Conservation (phyloP, 163 green algal genomes). For the Scenedesmus sp. region DNA sequence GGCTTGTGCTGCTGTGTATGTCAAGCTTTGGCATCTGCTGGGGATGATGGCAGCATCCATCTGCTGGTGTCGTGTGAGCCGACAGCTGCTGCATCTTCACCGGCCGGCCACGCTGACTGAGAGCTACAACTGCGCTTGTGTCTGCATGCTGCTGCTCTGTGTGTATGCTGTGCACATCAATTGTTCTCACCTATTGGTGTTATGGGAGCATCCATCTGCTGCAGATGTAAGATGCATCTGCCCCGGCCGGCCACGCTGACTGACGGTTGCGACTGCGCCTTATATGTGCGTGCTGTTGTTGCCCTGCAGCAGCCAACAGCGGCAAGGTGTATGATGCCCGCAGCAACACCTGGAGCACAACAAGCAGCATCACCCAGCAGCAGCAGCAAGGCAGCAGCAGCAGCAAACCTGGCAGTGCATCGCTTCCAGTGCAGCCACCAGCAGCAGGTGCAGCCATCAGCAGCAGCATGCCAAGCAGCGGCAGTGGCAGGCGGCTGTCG, state of each 20-base stretch:
- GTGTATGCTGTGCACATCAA: no score
- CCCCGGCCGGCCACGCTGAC: neutral
- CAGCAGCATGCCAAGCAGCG: neutral
- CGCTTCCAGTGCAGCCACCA: neutral
- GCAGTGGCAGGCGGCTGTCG: neutral
- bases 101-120: no score
- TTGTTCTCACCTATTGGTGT: no score
- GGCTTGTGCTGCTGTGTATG: no score
- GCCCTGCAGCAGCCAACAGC: neutral
- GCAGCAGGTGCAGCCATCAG: neutral
- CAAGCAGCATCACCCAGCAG: conserved; percentile 24
- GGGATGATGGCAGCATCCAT: no score
- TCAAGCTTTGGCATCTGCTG: no score
- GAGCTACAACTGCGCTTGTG: no score
- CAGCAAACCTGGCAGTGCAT: neutral
- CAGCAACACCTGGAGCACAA: conserved; percentile 33
- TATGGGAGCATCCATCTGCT: no score
- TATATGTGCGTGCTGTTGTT: neutral
- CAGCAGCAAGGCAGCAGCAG: neutral
- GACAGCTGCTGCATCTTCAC: no score
- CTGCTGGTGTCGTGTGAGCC: no score
- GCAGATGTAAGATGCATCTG: neutral
- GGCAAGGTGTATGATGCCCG: conserved; percentile 46
- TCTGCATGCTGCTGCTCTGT: no score
- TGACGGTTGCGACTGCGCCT: neutral